phyloP scores from a whole-genome alignment of 228 moss, liverwort and hornwort genomes.

The Sphagnum magellanicum region DNA sequence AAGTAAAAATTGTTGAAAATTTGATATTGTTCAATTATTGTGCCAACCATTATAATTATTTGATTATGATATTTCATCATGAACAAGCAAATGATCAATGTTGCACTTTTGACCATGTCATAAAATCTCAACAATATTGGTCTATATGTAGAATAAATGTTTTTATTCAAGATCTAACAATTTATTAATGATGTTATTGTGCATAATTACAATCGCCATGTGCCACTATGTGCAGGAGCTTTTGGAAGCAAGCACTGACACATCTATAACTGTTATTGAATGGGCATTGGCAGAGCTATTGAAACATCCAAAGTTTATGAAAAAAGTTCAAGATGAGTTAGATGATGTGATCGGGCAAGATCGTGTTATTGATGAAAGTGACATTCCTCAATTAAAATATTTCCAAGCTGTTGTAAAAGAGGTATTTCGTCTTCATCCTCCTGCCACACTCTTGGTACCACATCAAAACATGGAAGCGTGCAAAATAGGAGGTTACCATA shows the following conservation, averaged over 20 bases:
- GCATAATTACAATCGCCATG: too few species aligned
- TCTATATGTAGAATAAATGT: too few species aligned
- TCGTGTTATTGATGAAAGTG: slow-evolving; percentile 20
- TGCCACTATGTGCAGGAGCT: slow-evolving; percentile 17
- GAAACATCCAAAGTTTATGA: slow-evolving; percentile 14
- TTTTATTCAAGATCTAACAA: too few species aligned
- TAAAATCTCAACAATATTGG: too few species aligned
- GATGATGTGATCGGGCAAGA: slow-evolving; percentile 34
- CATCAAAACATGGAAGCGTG: slow-evolving; percentile 23
- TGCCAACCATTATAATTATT: too few species aligned
- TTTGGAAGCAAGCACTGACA: slow-evolving; percentile 40
- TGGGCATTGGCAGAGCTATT: slow-evolving; percentile 41
- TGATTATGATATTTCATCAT: too few species aligned
- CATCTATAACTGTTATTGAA: slow-evolving; percentile 34
- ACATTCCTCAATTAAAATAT: slow-evolving; percentile 29
- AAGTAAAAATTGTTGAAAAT: too few species aligned
- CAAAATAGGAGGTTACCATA: slow-evolving; percentile 28
- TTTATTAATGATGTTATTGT: too few species aligned
- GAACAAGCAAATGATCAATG: too few species aligned
- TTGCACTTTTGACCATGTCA: too few species aligned
- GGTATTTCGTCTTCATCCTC: slow-evolving; percentile 42
- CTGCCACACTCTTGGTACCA: slow-evolving; percentile 31
- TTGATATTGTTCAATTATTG: too few species aligned
- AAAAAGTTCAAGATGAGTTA: slow-evolving; percentile 13
- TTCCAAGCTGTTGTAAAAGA: slow-evolving; percentile 43